phyloP scores from a whole-genome alignment of 345 rosid species.

The Triadica sebifera region DNA sequence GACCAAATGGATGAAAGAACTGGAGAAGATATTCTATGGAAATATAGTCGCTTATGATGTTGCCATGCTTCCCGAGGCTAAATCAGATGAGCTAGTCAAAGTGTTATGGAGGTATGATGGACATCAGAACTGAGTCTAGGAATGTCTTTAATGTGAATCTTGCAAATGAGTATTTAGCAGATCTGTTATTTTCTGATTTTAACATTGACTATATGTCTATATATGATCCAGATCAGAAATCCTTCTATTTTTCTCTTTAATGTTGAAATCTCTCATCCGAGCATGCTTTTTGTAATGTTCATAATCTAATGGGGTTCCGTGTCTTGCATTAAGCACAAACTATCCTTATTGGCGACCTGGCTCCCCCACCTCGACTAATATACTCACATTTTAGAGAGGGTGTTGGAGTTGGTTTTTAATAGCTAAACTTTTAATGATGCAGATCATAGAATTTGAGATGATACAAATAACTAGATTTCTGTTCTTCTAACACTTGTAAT shows the following conservation, averaged over 20 bases:
- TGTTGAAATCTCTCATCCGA: background rate
- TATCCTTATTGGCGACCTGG: background rate
- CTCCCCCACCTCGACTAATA: background rate
- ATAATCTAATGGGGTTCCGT: background rate
- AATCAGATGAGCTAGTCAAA: conserved; percentile 59
- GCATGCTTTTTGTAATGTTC: background rate
- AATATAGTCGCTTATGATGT: conserved; percentile 84
- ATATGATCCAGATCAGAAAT: background rate
- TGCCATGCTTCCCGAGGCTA: conserved; percentile 83
- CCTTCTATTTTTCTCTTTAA: background rate
- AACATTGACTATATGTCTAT: background rate
- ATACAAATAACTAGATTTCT: background rate
- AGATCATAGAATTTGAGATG: background rate
- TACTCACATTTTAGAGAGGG: background rate
- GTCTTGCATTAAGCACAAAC: background rate
- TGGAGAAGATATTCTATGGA: conserved; percentile 94
- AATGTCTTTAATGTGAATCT: background rate
- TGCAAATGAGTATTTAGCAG: background rate
- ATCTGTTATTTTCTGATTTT: background rate
- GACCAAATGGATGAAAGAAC: conserved; percentile 90
- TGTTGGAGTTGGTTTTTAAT: background rate
- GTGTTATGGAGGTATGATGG: conserved; percentile 73
- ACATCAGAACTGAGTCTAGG: background rate
- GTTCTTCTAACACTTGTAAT: too few relatives aligned
- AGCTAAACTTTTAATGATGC: background rate